Conservation (phyloP, 192 early-diverging fungal genomes). For the Radiomyces spectabilis region DNA sequence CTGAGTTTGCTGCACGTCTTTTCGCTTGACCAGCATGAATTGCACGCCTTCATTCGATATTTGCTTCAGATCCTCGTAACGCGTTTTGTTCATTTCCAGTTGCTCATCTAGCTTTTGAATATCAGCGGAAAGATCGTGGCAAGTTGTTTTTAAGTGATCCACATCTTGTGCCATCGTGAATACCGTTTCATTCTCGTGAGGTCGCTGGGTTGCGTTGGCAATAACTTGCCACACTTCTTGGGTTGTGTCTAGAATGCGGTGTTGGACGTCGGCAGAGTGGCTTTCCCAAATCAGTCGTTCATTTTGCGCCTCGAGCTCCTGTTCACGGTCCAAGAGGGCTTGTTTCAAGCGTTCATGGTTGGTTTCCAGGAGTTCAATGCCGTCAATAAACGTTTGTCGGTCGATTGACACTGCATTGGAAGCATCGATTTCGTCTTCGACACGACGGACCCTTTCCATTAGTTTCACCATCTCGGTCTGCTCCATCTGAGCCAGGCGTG, state of each 20-base stretch:
- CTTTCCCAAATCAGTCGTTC: slow-evolving; percentile 12
- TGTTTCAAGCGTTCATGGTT: slow-evolving; percentile 1
- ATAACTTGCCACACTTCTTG: slow-evolving; percentile 17
- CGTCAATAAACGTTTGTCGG: slow-evolving; percentile 10
- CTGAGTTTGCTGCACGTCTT: too few species aligned
- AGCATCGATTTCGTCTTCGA: slow-evolving; percentile 21
- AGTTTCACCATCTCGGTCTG: slow-evolving; percentile 14
- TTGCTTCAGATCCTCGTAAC: too few species aligned
- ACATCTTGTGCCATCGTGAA: too few species aligned
- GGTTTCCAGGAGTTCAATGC: slow-evolving; percentile 13
- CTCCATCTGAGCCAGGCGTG: slow-evolving; percentile 12
- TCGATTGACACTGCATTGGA: slow-evolving; percentile 21
- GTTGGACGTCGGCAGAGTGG: not conserved
- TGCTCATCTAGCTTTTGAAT: too few species aligned
- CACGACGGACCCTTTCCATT: slow-evolving; percentile 4
- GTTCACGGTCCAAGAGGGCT: slow-evolving; percentile 1
- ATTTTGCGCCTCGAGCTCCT: slow-evolving; percentile 1
- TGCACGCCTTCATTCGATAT: too few species aligned
- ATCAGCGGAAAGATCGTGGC: too few species aligned
- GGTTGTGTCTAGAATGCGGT: slow-evolving; percentile 3
- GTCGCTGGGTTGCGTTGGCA: too few species aligned
- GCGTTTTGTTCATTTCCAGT: too few species aligned
- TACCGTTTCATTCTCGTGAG: too few species aligned
- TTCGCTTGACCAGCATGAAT: too few species aligned
- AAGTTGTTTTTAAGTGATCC: too few species aligned